Evolutionary conservation across 148 eudicot genomes (phyloP).

Genomic region (Amaranthus cruentus): DNA sequence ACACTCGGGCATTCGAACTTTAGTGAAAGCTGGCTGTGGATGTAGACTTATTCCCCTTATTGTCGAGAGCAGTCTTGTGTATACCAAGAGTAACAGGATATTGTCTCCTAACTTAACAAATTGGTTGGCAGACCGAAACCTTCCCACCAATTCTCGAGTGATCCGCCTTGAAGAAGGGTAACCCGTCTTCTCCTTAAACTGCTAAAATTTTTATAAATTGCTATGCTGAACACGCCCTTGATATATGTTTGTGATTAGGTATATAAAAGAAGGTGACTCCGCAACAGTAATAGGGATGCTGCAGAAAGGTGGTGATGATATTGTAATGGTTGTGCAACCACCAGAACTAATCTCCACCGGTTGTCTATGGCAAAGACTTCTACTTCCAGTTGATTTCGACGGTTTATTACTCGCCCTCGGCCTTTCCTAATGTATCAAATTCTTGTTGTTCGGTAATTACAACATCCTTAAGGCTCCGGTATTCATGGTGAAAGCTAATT

Average conservation of each 20-base stretch:
- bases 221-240: neutral
- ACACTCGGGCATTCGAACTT: conserved; percentile 41
- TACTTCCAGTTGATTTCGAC: conserved; percentile 43
- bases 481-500: neutral
- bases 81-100: conserved; percentile 27
- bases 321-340: conserved; percentile 37
- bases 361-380: conserved; percentile 42
- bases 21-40: conserved; percentile 50
- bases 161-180: conserved; percentile 59
- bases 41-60: conserved; percentile 40
- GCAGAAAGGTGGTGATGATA: conserved; percentile 25
- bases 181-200: neutral
- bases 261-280: conserved; percentile 42
- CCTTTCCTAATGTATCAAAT: conserved; percentile 4
- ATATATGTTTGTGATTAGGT: conserved; percentile 29
- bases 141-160: conserved; percentile 33
- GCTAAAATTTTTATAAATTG: neutral
- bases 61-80: conserved; percentile 37
- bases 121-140: conserved; percentile 44
- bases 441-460: neutral
- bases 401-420: conserved; percentile 37
- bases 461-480: neutral
- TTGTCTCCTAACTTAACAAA: conserved; percentile 36
- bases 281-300: conserved; percentile 42
- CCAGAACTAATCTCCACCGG: conserved; percentile 44